Conservation (phyloP, 2,329 filamentous ascomycete species). For the Colletotrichum eleusines region DNA sequence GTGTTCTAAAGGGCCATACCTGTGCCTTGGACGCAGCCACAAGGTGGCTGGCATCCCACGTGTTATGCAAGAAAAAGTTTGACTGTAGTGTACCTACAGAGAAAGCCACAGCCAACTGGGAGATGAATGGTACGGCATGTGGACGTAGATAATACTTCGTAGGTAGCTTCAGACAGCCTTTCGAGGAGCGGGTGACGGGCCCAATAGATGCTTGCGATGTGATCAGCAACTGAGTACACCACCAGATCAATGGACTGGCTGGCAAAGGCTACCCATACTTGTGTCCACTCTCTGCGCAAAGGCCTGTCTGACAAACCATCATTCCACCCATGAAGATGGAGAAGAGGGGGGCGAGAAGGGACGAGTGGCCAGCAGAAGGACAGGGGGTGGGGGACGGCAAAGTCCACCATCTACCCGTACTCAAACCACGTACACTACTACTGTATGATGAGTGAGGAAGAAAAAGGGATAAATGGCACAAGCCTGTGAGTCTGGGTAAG, state of each 20-base stretch:
- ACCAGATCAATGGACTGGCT: background rate
- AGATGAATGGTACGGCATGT: background rate
- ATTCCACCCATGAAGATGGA: background rate
- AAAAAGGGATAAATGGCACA: slow-evolving; percentile 6
- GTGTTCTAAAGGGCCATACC: too few species aligned
- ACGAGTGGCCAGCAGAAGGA: background rate
- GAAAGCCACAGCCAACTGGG: background rate
- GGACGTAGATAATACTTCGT: too few species aligned
- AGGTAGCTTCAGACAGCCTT: background rate
- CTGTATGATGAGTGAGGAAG: too few species aligned
- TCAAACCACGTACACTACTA: too few species aligned
- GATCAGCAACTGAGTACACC: background rate
- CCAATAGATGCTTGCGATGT: background rate
- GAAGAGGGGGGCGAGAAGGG: background rate
- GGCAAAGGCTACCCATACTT: background rate
- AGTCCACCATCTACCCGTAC: background rate
- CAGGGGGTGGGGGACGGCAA: background rate
- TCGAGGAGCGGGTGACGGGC: background rate
- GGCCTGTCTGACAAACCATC: background rate
- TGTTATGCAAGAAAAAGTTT: background rate
- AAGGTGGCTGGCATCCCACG: background rate
- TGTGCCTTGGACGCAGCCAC: background rate
- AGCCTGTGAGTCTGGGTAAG: slow-evolving; percentile 11
- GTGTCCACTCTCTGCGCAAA: background rate
- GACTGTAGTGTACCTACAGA: background rate